These are phyloP conservation scores for Neonectria hederae DNA, from an alignment of 2,329 filamentous ascomycete species.

Conservation along the genomic window DNA sequence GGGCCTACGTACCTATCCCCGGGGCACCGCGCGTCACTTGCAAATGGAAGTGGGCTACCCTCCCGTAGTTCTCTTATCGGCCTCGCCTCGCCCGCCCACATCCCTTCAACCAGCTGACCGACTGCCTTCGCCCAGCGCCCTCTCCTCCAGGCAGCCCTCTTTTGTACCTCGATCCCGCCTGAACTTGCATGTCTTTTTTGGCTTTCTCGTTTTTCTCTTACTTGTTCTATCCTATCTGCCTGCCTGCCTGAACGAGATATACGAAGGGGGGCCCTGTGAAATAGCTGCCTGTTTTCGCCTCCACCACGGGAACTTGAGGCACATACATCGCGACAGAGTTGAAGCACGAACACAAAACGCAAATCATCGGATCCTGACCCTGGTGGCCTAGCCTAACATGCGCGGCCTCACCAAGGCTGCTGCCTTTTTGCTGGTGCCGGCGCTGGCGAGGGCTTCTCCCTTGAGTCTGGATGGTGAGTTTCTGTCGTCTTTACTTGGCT, in stretches of 20 bases:
- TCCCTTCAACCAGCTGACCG: not conserved
- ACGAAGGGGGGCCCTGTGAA: not conserved
- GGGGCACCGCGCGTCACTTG: constrained; percentile 25
- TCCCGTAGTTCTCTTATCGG: constrained; percentile 1
- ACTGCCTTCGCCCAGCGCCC: constrained; percentile 8
- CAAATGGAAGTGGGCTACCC: not conserved
- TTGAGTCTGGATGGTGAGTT: constrained; percentile 16
- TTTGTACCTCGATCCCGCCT: constrained; percentile 6
- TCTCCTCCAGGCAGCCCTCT: constrained; percentile 11
- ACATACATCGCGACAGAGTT: constrained; percentile 7
- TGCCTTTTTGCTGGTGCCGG: constrained; percentile 39
- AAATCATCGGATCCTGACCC: not conserved
- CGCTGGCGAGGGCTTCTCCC: constrained; percentile 29
- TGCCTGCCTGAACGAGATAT: not conserved
- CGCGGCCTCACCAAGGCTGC: constrained; percentile 44
- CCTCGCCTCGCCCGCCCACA: constrained; percentile 6
- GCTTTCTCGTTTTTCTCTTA: not conserved
- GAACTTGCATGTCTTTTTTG: constrained; percentile 3
- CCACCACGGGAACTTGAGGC: not conserved
- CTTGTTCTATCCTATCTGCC: not conserved
- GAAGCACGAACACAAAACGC: not conserved
- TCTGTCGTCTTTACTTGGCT: not conserved
- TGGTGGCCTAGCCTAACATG: constrained; percentile 35
- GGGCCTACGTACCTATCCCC: constrained; percentile 16
- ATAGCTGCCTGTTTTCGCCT: not conserved